phyloP scores from a whole-genome alignment of 192 early-diverging fungal species.

The Chytriomyces sp. region DNA sequence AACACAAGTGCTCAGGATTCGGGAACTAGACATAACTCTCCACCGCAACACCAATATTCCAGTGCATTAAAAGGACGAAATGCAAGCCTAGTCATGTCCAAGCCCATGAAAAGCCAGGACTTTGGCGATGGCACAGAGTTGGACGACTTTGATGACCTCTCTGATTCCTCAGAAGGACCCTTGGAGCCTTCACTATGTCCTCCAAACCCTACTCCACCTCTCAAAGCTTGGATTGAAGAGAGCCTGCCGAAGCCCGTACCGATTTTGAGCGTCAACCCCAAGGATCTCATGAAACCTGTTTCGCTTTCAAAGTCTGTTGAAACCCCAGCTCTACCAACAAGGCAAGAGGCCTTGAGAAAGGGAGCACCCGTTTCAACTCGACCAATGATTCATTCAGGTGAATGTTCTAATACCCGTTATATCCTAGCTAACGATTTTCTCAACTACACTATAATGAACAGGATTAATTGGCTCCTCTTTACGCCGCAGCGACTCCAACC shows the following conservation, averaged over 20 bases:
- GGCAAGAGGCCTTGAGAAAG: no score
- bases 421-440: no score
- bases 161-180: conserved; percentile 14
- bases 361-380: no score
- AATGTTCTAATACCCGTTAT: no score
- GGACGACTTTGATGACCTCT: conserved; percentile 41
- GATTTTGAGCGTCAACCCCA: not conserved
- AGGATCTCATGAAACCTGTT: no score
- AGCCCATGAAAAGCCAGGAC: conserved; percentile 21
- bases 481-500: conserved; percentile 23
- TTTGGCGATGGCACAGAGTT: conserved; percentile 47
- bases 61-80: not conserved
- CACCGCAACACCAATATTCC: not conserved
- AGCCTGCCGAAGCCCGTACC: not conserved
- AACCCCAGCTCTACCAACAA: no score
- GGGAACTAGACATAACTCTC: not conserved
- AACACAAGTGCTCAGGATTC: not conserved
- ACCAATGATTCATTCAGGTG: no score
- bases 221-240: conserved; percentile 15
- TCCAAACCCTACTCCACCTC: not conserved
- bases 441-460: not conserved
- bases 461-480: conserved; percentile 22
- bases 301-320: no score
- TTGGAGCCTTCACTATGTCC: not conserved
- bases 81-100: conserved; percentile 8